Percentiles rank a stretch among this genome's conserved stretches.
These are phyloP conservation scores for Nematodospora valgi DNA, from an alignment of 805 yeast genomes.

Conservation along the genomic window DNA sequence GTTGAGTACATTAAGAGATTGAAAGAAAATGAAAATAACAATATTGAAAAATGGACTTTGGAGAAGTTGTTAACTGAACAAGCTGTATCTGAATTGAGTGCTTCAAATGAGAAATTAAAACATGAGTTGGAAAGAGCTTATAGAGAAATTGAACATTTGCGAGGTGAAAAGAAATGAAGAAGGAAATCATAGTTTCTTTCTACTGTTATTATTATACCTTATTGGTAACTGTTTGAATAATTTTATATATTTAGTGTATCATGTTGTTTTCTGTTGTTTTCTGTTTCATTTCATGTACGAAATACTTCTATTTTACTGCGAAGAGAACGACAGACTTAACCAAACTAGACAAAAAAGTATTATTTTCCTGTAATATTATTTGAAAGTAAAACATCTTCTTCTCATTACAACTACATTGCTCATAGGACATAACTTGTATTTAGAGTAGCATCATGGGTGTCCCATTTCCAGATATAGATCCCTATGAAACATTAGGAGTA, in stretches of 20 bases:
- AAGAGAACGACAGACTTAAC: too few species aligned
- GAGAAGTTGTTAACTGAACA: conserved; percentile 92
- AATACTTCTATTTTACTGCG: too few species aligned
- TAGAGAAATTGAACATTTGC: conserved; percentile 85
- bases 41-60: conserved; percentile 91
- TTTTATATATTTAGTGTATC: neutral
- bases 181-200: neutral
- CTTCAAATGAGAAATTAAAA: conserved; percentile 84
- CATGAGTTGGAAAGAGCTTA: conserved; percentile 87
- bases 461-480: conserved; percentile 57
- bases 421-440: too few species aligned
- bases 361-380: too few species aligned
- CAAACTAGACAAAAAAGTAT: too few species aligned
- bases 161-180: conserved; percentile 16
- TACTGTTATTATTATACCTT: neutral
- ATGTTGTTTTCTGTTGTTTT: neutral
- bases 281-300: neutral
- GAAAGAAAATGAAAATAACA: conserved; percentile 84
- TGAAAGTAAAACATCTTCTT: neutral
- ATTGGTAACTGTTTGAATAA: neutral
- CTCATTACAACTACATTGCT: neutral
- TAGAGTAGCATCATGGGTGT: conserved; percentile 26
- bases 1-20: conserved; percentile 87
- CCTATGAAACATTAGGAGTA: conserved; percentile 54
- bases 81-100: conserved; percentile 78